Conservation (phyloP, 257 asterid genomes). For the Solanum chiquidenum region DNA sequence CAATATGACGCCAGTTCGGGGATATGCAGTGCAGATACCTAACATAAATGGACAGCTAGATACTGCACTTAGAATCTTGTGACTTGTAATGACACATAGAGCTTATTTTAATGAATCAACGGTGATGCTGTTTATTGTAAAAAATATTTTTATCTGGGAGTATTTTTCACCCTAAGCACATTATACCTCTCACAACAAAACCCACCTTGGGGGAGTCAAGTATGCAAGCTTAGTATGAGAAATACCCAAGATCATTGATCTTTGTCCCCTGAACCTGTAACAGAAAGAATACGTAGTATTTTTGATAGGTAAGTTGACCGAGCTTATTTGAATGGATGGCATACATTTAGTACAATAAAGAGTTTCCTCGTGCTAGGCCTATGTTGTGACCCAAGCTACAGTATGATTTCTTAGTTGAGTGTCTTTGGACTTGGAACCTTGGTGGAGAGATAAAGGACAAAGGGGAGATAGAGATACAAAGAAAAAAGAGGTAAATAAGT, state of each 20-base stretch:
- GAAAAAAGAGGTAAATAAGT: not conserved
- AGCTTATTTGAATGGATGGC: not conserved
- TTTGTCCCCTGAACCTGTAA: not conserved
- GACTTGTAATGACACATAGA: not conserved
- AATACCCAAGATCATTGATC: not conserved
- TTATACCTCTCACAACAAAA: not conserved
- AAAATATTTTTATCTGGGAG: not conserved
- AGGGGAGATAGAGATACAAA: not conserved
- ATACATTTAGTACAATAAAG: not conserved
- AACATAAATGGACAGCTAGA: not conserved
- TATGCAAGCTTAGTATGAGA: not conserved
- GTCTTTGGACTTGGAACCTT: not conserved
- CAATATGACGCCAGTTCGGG: not conserved
- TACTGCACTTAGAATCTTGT: not conserved
- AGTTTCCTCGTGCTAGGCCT: not conserved
- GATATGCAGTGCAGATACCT: not conserved
- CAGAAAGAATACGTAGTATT: not conserved
- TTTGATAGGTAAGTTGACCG: not conserved
- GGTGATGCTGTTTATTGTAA: not conserved
- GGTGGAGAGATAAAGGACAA: not conserved
- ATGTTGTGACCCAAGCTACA: not conserved
- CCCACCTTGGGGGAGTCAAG: not conserved
- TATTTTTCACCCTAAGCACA: not conserved
- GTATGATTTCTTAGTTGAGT: not conserved
- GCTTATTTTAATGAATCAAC: not conserved